These are phyloP conservation scores for Pholiota molesta DNA, from an alignment of 768 basidiomycete species.

Conservation along the genomic window DNA sequence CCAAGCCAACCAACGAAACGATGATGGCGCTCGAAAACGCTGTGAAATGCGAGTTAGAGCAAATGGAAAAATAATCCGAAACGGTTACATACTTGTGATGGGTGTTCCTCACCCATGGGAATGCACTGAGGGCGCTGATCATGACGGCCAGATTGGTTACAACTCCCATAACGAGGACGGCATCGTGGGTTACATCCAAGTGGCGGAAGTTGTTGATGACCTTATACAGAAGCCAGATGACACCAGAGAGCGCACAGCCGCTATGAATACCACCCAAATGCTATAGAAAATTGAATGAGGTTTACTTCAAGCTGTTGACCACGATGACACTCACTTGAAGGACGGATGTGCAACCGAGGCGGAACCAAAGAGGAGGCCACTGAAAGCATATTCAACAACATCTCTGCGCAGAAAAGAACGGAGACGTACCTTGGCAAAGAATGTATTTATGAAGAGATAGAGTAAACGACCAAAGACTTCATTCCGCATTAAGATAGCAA, in stretches of 20 bases:
- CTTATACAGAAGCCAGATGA: slow-evolving; percentile 70
- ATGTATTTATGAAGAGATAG: slow-evolving; percentile 67
- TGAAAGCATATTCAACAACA: slow-evolving; percentile 27
- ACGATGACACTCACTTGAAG: slow-evolving; percentile 50
- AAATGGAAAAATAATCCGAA: slow-evolving; percentile 1
- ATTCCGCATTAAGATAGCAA: slow-evolving; percentile 75
- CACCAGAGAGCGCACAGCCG: slow-evolving; percentile 72
- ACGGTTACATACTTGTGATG: slow-evolving; percentile 68
- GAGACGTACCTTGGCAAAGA: slow-evolving; percentile 63
- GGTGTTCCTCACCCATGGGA: slow-evolving; percentile 80
- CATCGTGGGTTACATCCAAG: slow-evolving; percentile 51
- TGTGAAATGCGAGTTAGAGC: slow-evolving; percentile 26
- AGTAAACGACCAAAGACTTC: slow-evolving; percentile 75
- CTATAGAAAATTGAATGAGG: slow-evolving; percentile 29
- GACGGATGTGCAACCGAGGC: slow-evolving; percentile 73
- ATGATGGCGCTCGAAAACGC: slow-evolving; percentile 80
- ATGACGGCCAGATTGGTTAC: slow-evolving; percentile 59
- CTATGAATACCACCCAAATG: slow-evolving; percentile 84
- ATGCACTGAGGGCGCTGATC: slow-evolving; percentile 63
- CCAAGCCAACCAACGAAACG: slow-evolving; percentile 78
- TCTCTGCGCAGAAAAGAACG: not conserved
- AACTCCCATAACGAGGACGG: slow-evolving; percentile 63
- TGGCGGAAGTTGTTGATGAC: slow-evolving; percentile 58
- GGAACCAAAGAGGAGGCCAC: slow-evolving; percentile 77
- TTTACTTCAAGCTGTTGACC: slow-evolving; percentile 11